Evolutionary conservation across 192 early-diverging fungal genomes (phyloP).

Genomic region (Backusella parvicylindrica): DNA sequence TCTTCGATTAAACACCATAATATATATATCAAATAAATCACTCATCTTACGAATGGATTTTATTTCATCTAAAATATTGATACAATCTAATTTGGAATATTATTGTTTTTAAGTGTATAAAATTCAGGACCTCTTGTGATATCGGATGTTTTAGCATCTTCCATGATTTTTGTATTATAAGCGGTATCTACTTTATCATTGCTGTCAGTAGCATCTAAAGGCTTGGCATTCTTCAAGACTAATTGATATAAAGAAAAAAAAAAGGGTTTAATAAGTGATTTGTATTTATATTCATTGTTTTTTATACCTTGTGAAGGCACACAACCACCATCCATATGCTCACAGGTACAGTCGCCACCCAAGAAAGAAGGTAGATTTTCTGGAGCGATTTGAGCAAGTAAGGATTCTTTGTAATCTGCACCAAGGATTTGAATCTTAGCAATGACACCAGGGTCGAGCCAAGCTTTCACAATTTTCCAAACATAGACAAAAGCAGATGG

Average conservation of each 20-base stretch:
- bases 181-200: slow-evolving; percentile 25
- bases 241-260: neutral
- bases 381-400: slow-evolving; percentile 61
- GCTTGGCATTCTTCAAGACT: slow-evolving; percentile 27
- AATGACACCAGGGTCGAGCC: slow-evolving; percentile 76
- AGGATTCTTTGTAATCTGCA: slow-evolving; percentile 49
- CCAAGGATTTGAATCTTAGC: slow-evolving; percentile 64
- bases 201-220: neutral
- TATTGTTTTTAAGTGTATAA: neutral
- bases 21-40: neutral
- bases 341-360: slow-evolving; percentile 70
- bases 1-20: slow-evolving; percentile 19
- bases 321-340: slow-evolving; percentile 70
- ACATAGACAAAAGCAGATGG: slow-evolving; percentile 83
- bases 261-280: neutral
- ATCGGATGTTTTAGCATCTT: slow-evolving; percentile 14
- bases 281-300: neutral
- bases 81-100: neutral
- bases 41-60: neutral
- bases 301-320: slow-evolving; percentile 36
- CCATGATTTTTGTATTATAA: slow-evolving; percentile 30
- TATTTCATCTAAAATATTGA: neutral
- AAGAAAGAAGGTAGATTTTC: slow-evolving; percentile 69
- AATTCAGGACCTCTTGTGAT: slow-evolving; percentile 1
- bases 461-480: slow-evolving; percentile 75